Base-by-base conservation (phyloP, 164 flowering plant genomes). In the Aristolochia californica region DNA sequence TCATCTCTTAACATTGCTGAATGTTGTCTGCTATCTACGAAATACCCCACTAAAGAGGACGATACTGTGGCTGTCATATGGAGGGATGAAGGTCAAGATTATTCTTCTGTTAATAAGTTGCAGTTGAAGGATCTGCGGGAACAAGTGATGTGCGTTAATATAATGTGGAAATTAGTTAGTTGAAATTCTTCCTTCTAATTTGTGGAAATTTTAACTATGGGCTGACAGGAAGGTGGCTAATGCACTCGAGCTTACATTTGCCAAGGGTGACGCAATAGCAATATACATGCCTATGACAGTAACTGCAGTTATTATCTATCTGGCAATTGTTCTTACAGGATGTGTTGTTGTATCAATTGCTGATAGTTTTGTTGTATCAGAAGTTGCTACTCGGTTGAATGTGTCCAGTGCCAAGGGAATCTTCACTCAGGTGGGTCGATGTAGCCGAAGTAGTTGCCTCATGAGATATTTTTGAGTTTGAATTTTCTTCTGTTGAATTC, bases 231-330 rank as follows among this genome's bases (percentile, higher is more conserved):
- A 76, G 76, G 93, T 93, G 56, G 97, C 99, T 49, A 87, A 83
- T 79, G 88, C 91, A 56, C 66, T 93, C 52, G 90, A 85, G 59
- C 67, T 75, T 27, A 70, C 53, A 28, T 93, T 90, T 66, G 67
- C 76, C 30, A 85, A 82, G 76, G 97, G 96, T 56, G 99, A 89
- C 71, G 79, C 91, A 43, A 81, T 93, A 70, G 97, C 97, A 27
- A 84, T 93, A 62, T 85, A 78, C 70, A 89, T 93, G 97, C 99
- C 91, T 48, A 89, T 93, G 99, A 89, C 93, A 12, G 83, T 63
- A 51, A 69, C 67, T 68, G 91, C 99, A 24, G 93, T 93, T 48
- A 75, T 93, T 55, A 78, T 87, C 66, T 89, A 87, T 64, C 66
- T 93, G 66, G 91, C 96, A 5, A 80, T 87, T 64, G 64, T 93